These are phyloP conservation scores for Peronospora tabacina DNA, from an alignment of 352 stramenopile genomes.

Conservation along the genomic window DNA sequence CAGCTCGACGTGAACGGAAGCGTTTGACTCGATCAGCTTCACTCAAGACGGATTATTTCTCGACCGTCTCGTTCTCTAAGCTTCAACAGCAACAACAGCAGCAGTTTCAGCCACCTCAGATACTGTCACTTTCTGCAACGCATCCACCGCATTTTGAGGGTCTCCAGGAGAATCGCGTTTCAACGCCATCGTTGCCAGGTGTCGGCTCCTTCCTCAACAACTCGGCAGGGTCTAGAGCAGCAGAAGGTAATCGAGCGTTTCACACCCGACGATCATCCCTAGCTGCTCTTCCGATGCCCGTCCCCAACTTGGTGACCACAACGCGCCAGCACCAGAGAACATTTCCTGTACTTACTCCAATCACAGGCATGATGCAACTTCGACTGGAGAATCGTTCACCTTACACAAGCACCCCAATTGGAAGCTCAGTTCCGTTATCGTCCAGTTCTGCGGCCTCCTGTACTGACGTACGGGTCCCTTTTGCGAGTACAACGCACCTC, in stretches of 20 bases:
- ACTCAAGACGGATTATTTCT: slow-evolving; percentile 71
- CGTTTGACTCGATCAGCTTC: slow-evolving; percentile 60
- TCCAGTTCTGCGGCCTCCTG: slow-evolving; percentile 19
- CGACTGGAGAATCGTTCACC: slow-evolving; percentile 42
- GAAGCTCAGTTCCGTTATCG: slow-evolving; percentile 22
- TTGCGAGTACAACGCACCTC: slow-evolving; percentile 17
- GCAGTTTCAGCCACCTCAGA: slow-evolving; percentile 15
- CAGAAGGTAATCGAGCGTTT: slow-evolving; percentile 24
- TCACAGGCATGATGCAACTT: slow-evolving; percentile 71
- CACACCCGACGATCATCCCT: slow-evolving; percentile 42
- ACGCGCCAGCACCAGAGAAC: slow-evolving; percentile 16
- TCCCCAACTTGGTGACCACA: slow-evolving; percentile 21
- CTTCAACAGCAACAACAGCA: slow-evolving; percentile 28
- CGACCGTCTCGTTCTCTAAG: slow-evolving; percentile 35
- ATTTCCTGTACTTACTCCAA: slow-evolving; percentile 47
- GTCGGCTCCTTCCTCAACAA: slow-evolving; percentile 29
- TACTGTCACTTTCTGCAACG: slow-evolving; percentile 28
- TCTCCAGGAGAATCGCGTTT: slow-evolving; percentile 24
- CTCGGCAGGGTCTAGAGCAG: slow-evolving; percentile 11
- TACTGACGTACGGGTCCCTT: slow-evolving; percentile 12
- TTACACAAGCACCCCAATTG: slow-evolving; percentile 16
- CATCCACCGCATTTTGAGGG: slow-evolving; percentile 29
- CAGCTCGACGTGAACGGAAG: slow-evolving; percentile 53
- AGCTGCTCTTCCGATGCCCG: slow-evolving; percentile 43
- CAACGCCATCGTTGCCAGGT: slow-evolving; percentile 33